Evolutionary conservation across 2,329 filamentous ascomycete genomes (phyloP).

Genomic region (Scopulariopsis brevicaulis): DNA sequence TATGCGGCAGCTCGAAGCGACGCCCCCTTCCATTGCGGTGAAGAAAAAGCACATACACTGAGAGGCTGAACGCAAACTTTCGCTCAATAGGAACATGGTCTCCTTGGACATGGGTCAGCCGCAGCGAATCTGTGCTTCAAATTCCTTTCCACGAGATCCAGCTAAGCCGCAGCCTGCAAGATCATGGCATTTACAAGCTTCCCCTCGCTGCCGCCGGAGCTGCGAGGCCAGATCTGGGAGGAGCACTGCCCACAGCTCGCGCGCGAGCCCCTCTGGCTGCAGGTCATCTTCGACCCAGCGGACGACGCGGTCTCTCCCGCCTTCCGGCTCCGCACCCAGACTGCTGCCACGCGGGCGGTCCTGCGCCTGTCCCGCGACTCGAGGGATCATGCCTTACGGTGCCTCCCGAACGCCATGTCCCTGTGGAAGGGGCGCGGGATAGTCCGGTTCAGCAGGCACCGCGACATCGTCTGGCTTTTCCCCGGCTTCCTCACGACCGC

Average conservation of each 20-base stretch:
- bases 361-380: not conserved
- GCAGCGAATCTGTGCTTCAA: too few relatives aligned
- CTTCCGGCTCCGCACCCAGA: not conserved
- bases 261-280: not conserved
- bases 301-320: not conserved
- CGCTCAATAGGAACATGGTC: too few relatives aligned
- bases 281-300: not conserved
- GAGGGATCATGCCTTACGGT: not conserved
- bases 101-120: too few relatives aligned
- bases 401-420: not conserved
- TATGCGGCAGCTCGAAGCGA: too few relatives aligned
- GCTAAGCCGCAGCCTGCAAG: too few relatives aligned
- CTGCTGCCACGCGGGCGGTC: not conserved
- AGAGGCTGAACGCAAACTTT: too few relatives aligned
- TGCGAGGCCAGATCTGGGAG: not conserved
- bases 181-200: not conserved
- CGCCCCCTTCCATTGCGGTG: too few relatives aligned
- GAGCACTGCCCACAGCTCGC: not conserved
- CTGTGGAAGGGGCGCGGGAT: not conserved
- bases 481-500: not conserved
- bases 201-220: not conserved
- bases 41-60: too few relatives aligned
- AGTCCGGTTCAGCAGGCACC: not conserved
- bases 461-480: not conserved
- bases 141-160: too few relatives aligned